Conservation (phyloP, 1,139 yeast genomes). For the Torulaspora pretoriensis region DNA sequence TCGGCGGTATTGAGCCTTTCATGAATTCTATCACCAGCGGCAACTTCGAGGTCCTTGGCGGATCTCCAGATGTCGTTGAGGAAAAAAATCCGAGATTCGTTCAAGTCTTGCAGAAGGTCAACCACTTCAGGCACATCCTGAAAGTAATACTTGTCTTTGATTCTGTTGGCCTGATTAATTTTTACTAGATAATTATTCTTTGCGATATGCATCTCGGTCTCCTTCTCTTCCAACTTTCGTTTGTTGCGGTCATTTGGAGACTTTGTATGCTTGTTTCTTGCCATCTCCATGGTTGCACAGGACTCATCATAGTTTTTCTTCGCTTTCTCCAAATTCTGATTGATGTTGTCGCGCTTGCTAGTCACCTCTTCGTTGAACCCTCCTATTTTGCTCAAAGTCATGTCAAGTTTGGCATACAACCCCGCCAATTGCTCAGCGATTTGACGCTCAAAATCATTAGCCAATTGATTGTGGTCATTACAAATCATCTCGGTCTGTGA, state of each 20-base stretch:
- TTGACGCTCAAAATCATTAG: constrained; percentile 58
- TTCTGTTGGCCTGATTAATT: constrained; percentile 79
- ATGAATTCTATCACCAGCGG: constrained; percentile 50
- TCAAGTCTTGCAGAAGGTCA: constrained; percentile 80
- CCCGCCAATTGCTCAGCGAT: constrained; percentile 60
- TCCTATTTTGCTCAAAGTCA: constrained; percentile 53
- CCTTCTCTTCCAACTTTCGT: constrained; percentile 57
- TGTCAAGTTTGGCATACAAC: constrained; percentile 51
- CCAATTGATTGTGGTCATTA: constrained; percentile 56
- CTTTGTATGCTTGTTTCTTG: constrained; percentile 64
- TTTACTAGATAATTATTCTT: constrained; percentile 80
- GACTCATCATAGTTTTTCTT: constrained; percentile 74
- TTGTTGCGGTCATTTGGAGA: constrained; percentile 53
- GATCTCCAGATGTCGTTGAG: constrained; percentile 65
- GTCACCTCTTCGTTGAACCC: constrained; percentile 55
- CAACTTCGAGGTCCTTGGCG: constrained; percentile 62
- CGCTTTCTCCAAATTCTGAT: constrained; percentile 63
- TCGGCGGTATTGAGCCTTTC: constrained; percentile 53
- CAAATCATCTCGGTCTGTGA: constrained; percentile 81
- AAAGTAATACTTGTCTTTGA: constrained; percentile 87
- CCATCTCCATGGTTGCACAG: constrained; percentile 76
- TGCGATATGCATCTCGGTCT: constrained; percentile 76
- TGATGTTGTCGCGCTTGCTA: constrained; percentile 55
- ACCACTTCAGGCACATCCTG: constrained; percentile 91
- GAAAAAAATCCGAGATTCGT: constrained; percentile 71